These are phyloP conservation scores for Blastobotrys elegans DNA, from an alignment of 1,139 yeast species.

Conservation along the genomic window DNA sequence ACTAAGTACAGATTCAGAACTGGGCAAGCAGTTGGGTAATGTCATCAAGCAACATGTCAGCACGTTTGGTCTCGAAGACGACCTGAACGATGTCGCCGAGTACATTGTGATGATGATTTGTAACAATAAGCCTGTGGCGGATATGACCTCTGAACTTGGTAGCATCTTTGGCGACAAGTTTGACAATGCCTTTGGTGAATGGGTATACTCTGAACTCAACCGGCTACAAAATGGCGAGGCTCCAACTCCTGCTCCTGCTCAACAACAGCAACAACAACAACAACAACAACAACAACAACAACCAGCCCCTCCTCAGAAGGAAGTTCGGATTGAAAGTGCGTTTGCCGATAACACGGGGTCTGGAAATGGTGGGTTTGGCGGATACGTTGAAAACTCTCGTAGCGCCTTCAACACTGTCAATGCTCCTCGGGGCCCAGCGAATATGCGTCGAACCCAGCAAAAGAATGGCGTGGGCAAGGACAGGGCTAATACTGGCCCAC, in stretches of 20 bases:
- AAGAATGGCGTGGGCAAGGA: slow-evolving; percentile 3
- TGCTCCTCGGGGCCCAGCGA: slow-evolving; percentile 5
- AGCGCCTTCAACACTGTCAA: not conserved
- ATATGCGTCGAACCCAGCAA: not conserved
- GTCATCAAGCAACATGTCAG: slow-evolving; percentile 17
- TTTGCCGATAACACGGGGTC: slow-evolving; percentile 4
- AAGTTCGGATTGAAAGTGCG: not conserved
- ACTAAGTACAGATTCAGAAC: slow-evolving; percentile 10
- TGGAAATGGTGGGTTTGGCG: slow-evolving; percentile 12
- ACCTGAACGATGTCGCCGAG: slow-evolving; percentile 75
- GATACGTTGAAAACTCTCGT: slow-evolving; percentile 6
- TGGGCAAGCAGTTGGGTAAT: slow-evolving; percentile 20
- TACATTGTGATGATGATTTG: slow-evolving; percentile 69
- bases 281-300: not conserved
- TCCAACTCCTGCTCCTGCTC: no score
- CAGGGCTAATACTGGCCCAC: not conserved
- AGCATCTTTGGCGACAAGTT: slow-evolving; percentile 65
- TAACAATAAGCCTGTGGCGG: slow-evolving; percentile 60
- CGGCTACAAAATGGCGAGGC: slow-evolving; percentile 12
- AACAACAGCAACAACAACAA: not conserved
- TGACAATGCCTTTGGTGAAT: slow-evolving; percentile 43
- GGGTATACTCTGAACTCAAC: slow-evolving; percentile 51
- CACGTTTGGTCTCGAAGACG: slow-evolving; percentile 41
- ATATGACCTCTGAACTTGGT: slow-evolving; percentile 60
- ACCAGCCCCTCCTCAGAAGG: not conserved